These are phyloP conservation scores for Agapanthus africanus DNA, from an alignment of 106 monocot species.

Conservation along the genomic window DNA sequence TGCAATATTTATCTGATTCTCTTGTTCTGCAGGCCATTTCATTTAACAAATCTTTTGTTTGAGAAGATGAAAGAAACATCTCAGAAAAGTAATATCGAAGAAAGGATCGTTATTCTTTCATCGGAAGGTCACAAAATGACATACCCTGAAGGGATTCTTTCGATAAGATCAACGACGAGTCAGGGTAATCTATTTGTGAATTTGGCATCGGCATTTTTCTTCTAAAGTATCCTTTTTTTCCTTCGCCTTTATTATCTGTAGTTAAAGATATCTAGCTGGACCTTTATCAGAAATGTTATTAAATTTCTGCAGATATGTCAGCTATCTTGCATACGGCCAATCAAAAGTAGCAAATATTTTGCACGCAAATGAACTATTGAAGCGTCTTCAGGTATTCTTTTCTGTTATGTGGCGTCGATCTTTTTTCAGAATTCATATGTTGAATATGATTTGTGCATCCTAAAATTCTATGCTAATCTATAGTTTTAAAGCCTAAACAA, in stretches of 20 bases:
- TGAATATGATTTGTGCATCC: no score
- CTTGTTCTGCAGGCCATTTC: conserved; percentile 51
- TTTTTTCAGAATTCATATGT: no score
- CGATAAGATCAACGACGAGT: conserved; percentile 56
- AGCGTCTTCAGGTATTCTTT: conserved; percentile 38
- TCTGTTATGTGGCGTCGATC: no score
- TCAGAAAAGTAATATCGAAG: conserved; percentile 26
- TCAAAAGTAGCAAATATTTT: conserved; percentile 82
- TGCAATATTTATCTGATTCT: no score
- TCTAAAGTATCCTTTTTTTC: no score
- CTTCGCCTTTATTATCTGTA: no score
- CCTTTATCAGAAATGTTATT: no score
- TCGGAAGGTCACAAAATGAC: conserved; percentile 53
- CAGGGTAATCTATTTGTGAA: conserved; percentile 22
- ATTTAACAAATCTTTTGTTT: conserved; percentile 56
- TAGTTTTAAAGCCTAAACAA: no score
- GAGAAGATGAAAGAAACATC: conserved; percentile 53
- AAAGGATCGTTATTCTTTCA: conserved; percentile 67
- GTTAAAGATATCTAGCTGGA: no score
- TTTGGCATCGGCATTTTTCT: no score
- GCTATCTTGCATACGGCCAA: conserved; percentile 47
- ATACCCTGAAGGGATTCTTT: conserved; percentile 68
- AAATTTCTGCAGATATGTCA: conserved; percentile 41
- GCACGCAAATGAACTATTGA: conserved; percentile 54
- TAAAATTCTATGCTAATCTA: no score